Evolutionary conservation across 2,329 filamentous ascomycete species (phyloP), one percentile per base, ranked within the genome.

Genomic region (Chaetomium sp.): DNA sequence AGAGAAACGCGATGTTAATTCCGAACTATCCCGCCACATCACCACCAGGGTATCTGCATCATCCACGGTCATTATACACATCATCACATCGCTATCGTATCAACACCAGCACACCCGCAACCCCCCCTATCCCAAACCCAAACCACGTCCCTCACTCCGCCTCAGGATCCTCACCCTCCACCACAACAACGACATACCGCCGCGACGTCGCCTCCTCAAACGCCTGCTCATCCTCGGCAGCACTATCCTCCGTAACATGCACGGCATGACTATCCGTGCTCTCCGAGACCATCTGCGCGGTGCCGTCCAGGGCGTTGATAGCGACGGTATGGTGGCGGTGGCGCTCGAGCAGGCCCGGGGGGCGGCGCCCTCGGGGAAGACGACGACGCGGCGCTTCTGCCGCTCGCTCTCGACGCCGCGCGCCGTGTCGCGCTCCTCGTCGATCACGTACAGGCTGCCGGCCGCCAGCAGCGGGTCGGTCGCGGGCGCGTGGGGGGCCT

Each of bases 401-500:
- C 57, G 45, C 54, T 67, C 58, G 4, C 60, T 60, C 16, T 62
- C 68, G 9, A 61, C 53, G 6, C 55, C 65, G 4, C 56, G 19
- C 8, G 57, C 63, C 10, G 51, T 60, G 16, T 67, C 59, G 21
- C 62, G 62, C 49, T 67, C 65, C 57, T 71, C 68, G 49, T 70
- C 70, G 23, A 71, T 67, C 21, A 70, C 67, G 49, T 72, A 72
- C 13, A 70, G 65, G 49, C 66, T 71, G 13, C 70, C 70, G 0
- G 67, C 62, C 1, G 70, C 70, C 7, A 72, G 68, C 5, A 70
- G 64, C 23, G 70, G 67, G 42, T 72, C 70, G n/a, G 70, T 70
- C 2, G 67, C 63, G 1, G 70, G 69, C 1, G 65, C 65, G 35
- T 72, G 70, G 3, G 70, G 70, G 3, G 69, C 70, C 51, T 70